These are phyloP conservation scores for Tetraselmis chui DNA, from an alignment of 139 green algal species.

Conservation along the genomic window DNA sequence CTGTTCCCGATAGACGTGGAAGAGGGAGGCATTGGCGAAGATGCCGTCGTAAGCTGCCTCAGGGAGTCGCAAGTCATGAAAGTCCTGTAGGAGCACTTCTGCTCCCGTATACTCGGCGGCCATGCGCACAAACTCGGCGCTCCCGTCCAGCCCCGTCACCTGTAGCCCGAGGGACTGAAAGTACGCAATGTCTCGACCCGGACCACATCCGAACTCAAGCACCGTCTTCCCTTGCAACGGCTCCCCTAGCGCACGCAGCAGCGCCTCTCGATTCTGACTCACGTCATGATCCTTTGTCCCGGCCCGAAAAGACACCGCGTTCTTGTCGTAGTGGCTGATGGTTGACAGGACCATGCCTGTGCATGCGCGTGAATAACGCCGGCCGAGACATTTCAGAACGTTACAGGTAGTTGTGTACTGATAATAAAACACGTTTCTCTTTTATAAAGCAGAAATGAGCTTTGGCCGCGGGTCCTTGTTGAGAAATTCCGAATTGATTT, in stretches of 20 bases:
- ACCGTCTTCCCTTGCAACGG: not conserved
- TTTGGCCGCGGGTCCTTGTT: too few species aligned
- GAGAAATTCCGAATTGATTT: too few species aligned
- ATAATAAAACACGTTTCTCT: too few species aligned
- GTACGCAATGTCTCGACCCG: not conserved
- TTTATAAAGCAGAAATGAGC: too few species aligned
- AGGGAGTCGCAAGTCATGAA: not conserved
- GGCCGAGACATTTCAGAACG: too few species aligned
- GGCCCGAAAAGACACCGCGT: not conserved
- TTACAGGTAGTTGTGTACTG: too few species aligned
- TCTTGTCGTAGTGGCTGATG: constrained; percentile 1
- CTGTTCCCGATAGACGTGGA: not conserved
- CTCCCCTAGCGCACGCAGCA: not conserved
- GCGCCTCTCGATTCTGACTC: not conserved
- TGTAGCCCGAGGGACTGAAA: not conserved
- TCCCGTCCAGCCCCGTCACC: constrained; percentile 2
- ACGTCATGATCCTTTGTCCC: constrained; percentile 3
- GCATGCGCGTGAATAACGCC: too few species aligned
- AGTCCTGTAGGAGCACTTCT: constrained; percentile 4
- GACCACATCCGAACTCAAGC: not conserved
- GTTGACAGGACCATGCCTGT: not conserved
- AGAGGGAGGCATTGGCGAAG: not conserved
- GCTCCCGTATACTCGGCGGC: not conserved
- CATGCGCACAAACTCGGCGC: not conserved
- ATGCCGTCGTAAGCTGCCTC: constrained; percentile 1